These are phyloP conservation scores for Elsinoe australis DNA, from an alignment of 2,329 filamentous ascomycete species.

Conservation along the genomic window DNA sequence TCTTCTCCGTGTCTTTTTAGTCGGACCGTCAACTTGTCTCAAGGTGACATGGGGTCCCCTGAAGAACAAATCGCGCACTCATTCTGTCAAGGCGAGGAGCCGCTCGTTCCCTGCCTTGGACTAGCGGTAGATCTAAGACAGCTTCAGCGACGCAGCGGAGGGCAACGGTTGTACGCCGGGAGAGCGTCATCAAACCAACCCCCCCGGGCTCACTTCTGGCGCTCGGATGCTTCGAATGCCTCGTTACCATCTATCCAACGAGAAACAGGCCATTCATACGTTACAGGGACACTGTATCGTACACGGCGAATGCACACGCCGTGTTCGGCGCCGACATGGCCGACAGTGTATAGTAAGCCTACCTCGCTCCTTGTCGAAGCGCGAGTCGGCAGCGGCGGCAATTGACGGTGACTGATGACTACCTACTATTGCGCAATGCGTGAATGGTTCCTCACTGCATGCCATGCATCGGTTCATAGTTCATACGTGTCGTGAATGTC, in stretches of 20 bases:
- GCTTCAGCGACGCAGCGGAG: conserved; percentile 2
- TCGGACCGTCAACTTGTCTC: conserved; percentile 4
- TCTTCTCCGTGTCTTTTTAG: not conserved
- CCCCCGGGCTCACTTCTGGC: conserved; percentile 8
- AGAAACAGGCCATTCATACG: conserved; percentile 12
- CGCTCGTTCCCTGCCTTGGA: conserved; percentile 12
- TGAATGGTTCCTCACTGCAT: too few relatives aligned
- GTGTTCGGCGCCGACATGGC: conserved; percentile 4
- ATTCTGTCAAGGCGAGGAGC: conserved; percentile 10
- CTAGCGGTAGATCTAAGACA: conserved; percentile 11
- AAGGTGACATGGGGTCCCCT: not conserved
- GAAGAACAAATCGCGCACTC: conserved; percentile 8
- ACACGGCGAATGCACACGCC: not conserved
- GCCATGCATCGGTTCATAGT: too few relatives aligned
- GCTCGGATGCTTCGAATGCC: not conserved
- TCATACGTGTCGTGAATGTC: too few relatives aligned
- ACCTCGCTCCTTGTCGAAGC: too few relatives aligned
- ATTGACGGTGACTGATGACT: conserved; percentile 7
- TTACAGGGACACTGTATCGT: not conserved
- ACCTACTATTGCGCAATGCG: not conserved
- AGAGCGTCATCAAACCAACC: conserved; percentile 6
- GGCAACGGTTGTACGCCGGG: conserved; percentile 6
- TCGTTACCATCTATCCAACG: conserved; percentile 13
- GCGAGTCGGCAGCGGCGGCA: conserved; percentile 11
- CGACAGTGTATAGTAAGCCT: conserved; percentile 1